A percentile compares a stretch with the other conserved stretches of the same genome.
Evolutionary conservation across 768 basidiomycete species (phyloP).

Genomic region (Panaeolus cyanescens): DNA sequence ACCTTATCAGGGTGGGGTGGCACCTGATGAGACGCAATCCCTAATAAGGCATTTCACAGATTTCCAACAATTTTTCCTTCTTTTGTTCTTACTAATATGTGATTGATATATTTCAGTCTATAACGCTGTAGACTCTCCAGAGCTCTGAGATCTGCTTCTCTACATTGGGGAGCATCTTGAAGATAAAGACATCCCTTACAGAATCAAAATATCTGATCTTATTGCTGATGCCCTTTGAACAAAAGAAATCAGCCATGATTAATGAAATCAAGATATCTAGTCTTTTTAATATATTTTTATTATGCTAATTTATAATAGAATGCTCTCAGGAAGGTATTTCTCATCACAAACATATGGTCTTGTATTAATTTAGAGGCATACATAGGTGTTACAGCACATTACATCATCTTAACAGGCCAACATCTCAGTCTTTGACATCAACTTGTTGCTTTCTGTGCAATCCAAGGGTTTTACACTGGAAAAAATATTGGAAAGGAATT

Average conservation of each 20-base stretch:
- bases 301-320: conserved; percentile 16
- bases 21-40: conserved; percentile 17
- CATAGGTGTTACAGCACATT: conserved; percentile 35
- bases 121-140: conserved; percentile 33
- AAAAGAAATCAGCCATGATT: conserved; percentile 17
- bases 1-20: no score
- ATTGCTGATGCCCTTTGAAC: conserved; percentile 23
- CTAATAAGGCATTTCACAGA: conserved; percentile 32
- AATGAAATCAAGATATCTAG: conserved; percentile 16
- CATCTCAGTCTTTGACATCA: background rate
- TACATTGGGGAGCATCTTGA: conserved; percentile 22
- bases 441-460: conserved; percentile 28
- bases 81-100: background rate
- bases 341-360: conserved; percentile 36
- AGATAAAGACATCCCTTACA: conserved; percentile 33
- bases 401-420: conserved; percentile 8
- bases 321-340: conserved; percentile 24
- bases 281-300: background rate
- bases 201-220: conserved; percentile 24
- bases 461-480: conserved; percentile 30
- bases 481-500: conserved; percentile 21
- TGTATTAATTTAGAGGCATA: conserved; percentile 18
- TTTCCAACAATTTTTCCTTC: conserved; percentile 10
- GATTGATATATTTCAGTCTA: conserved; percentile 21
- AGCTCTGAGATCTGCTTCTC: conserved; percentile 30